Base-by-base conservation (phyloP, 1,139 yeast genomes). In the Candida sp. region DNA sequence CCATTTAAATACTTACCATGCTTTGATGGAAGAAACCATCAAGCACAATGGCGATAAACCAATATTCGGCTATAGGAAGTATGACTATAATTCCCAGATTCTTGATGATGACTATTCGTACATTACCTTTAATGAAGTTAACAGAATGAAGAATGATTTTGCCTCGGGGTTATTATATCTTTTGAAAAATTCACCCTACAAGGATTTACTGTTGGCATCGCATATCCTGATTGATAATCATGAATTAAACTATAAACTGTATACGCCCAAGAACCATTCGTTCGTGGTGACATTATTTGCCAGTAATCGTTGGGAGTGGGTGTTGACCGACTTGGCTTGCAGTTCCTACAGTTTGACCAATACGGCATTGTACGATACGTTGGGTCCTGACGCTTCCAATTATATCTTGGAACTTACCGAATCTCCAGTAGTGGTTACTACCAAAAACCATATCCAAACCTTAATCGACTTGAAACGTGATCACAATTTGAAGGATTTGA, bases 341-440 rank as follows among this genome's bases (percentile, higher is more conserved):
- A 50, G 57, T 21, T 59, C 68, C 15, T 66, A 61, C 48, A 63
- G 73, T 1, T 56, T 70, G 38, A 57, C 66, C 22, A 67, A 61
- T 47, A 70, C 75, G 11, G 73, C 75, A 0, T 56, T 70, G 43
- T 70, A 70, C 49, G 75, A 70, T 45, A 68, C 68, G 35, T 64
- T 70, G 52, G 74, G 75, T 15, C 62, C 66, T 3, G 63, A 57
- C 15, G 63, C 72, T 36, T 60, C 73, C 36, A 55, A 50, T 46
- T 64, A 68, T 45, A 70, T 70, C 43, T 60, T 70, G 46, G 51
- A 49, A 6, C 56, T 61, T 43, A 68, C 75, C 22, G 57, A 63
- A 41, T 60, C 67, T 42, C 75, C 76, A 3, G 47, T 69, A 4
- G 59, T 68, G 29, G 53, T 69, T 7, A 61, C 71, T 48, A 59